A percentile compares a stretch with the other conserved stretches of the same genome.
phyloP scores from a whole-genome alignment of 768 basidiomycete genomes.

The Tylopilus felleus region DNA sequence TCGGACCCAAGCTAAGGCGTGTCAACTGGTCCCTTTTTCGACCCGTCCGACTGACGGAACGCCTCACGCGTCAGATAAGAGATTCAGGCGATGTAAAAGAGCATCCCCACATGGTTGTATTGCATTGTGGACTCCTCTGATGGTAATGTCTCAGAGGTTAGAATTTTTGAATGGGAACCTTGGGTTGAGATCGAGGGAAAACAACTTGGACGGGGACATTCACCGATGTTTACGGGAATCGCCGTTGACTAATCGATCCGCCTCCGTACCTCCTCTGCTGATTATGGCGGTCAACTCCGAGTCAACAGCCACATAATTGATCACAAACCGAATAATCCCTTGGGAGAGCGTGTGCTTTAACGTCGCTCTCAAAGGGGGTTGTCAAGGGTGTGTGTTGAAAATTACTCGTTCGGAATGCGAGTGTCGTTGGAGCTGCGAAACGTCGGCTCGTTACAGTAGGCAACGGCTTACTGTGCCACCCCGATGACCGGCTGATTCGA shows the following conservation, averaged over 20 bases:
- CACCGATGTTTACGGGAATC: slow-evolving; percentile 11
- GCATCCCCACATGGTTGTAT: slow-evolving; percentile 26
- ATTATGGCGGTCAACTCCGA: neutral
- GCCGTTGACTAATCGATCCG: slow-evolving; percentile 7
- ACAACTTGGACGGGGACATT: neutral
- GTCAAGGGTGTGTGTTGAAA: slow-evolving; percentile 3
- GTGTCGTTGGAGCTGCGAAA: neutral
- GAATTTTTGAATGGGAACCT: slow-evolving; percentile 4
- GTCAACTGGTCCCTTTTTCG: slow-evolving; percentile 14
- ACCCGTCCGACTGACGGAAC: slow-evolving; percentile 3
- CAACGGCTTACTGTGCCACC: neutral
- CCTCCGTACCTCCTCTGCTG: neutral
- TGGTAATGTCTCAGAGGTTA: neutral
- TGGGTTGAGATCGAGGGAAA: neutral
- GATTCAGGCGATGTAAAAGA: slow-evolving; percentile 3
- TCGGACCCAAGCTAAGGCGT: slow-evolving; percentile 8
- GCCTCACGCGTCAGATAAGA: slow-evolving; percentile 8
- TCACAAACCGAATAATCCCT: neutral
- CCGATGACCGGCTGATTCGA: neutral
- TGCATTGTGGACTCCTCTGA: slow-evolving; percentile 4
- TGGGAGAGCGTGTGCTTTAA: slow-evolving; percentile 5
- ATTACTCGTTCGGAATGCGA: neutral
- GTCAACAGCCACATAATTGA: neutral
- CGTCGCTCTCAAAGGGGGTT: neutral
- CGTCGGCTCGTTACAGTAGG: neutral